Percentiles rank a stretch among this genome's conserved stretches.
phyloP scores from a whole-genome alignment of 225 moss, liverwort and hornwort genomes.

The Pseudisothecium myosuroides region DNA sequence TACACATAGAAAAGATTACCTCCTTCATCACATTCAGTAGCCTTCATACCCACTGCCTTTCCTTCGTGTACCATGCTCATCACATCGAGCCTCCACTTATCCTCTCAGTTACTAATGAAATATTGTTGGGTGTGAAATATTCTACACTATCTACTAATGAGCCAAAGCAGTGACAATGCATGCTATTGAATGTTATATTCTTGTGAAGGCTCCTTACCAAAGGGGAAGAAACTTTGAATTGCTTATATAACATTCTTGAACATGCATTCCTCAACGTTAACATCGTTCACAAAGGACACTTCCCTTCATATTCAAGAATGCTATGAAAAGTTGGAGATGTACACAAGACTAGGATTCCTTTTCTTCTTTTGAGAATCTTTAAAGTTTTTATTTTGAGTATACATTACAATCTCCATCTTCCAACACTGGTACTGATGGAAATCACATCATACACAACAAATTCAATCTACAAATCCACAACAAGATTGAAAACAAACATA shows the following conservation, averaged over 20 bases:
- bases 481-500: background rate
- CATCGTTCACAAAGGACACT: background rate
- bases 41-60: no score
- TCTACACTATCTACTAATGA: no score
- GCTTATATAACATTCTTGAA: background rate
- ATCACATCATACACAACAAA: background rate
- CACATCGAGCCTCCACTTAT: no score
- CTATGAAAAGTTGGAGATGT: background rate
- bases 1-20: background rate
- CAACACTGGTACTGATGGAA: background rate
- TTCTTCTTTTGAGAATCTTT: background rate
- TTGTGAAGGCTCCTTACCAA: accelerated
- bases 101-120: no score
- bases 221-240: background rate
- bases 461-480: background rate
- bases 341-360: no score
- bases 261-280: background rate
- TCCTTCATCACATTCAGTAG: no score
- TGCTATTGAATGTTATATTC: background rate
- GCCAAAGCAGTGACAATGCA: no score
- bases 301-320: background rate
- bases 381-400: background rate
- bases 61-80: no score
- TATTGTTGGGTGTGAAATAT: no score
- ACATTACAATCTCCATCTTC: background rate